Evolutionary conservation across 1,284 basidiomycete genomes (phyloP).

Genomic region (Boletellus deceptivus): DNA sequence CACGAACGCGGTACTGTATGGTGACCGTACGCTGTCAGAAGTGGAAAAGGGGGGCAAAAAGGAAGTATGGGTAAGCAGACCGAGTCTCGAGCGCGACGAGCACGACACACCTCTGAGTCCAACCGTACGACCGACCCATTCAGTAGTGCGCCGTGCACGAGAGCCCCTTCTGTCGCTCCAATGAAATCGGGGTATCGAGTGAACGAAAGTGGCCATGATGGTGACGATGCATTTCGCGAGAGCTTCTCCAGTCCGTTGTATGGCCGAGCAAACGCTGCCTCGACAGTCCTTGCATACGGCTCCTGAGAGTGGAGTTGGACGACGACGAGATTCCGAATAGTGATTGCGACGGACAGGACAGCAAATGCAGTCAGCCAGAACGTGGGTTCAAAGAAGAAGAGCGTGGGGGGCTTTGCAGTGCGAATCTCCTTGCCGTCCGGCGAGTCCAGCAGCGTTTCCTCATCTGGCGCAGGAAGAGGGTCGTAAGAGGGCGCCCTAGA

Average conservation of each 20-base stretch:
- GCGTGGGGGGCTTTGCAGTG: not conserved
- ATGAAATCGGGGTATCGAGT: slow-evolving; percentile 24
- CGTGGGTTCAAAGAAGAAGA: slow-evolving; percentile 8
- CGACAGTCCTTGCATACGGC: not conserved
- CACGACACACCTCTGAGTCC: slow-evolving; percentile 15
- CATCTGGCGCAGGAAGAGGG: slow-evolving; percentile 15
- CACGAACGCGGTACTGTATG: slow-evolving; percentile 23
- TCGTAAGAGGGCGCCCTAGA: slow-evolving; percentile 11
- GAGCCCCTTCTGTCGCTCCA: slow-evolving; percentile 14
- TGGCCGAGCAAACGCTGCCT: slow-evolving; percentile 19
- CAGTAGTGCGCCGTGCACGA: slow-evolving; percentile 9
- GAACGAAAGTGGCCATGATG: slow-evolving; percentile 25
- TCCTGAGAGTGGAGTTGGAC: slow-evolving; percentile 10
- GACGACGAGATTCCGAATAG: slow-evolving; percentile 23
- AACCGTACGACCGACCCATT: slow-evolving; percentile 24
- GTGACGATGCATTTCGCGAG: slow-evolving; percentile 25
- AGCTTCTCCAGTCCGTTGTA: slow-evolving; percentile 26
- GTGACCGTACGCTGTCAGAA: slow-evolving; percentile 16
- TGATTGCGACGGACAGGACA: slow-evolving; percentile 19
- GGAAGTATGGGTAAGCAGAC: not conserved
- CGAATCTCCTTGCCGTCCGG: not conserved
- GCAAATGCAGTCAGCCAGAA: slow-evolving; percentile 23
- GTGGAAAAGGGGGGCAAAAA: too few relatives aligned
- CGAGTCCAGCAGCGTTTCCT: slow-evolving; percentile 16
- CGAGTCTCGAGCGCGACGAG: not conserved